Percentiles rank a stretch among this genome's conserved stretches.
These are phyloP conservation scores for Neurospora discreta DNA, from an alignment of 495 filamentous ascomycete species.

Conservation along the genomic window DNA sequence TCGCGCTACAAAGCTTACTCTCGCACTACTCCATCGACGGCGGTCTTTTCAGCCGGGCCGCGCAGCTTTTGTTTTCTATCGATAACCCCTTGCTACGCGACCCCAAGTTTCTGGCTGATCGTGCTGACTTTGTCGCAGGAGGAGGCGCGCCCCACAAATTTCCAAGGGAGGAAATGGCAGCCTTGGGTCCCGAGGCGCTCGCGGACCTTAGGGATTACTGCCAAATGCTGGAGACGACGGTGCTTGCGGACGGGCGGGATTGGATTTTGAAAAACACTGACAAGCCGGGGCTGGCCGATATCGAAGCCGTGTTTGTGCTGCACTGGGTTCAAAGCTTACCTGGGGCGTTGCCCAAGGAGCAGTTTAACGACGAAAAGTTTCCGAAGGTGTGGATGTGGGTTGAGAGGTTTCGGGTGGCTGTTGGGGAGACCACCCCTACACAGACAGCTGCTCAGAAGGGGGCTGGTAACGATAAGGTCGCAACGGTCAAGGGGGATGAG, in stretches of 20 bases:
- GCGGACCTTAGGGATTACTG: constrained; percentile 30
- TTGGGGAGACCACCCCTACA: constrained; percentile 1
- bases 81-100: constrained; percentile 38
- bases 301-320: constrained; percentile 50
- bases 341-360: constrained; percentile 29
- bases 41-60: constrained; percentile 37
- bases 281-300: constrained; percentile 42
- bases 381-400: constrained; percentile 48
- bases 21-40: constrained; percentile 24
- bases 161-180: constrained; percentile 2
- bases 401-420: constrained; percentile 33
- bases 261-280: constrained; percentile 39
- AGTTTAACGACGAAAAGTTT: constrained; percentile 30
- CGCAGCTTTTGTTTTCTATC: constrained; percentile 33
- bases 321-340: constrained; percentile 44
- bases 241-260: constrained; percentile 44
- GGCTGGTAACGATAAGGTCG: constrained; percentile 12
- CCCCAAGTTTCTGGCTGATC: constrained; percentile 40
- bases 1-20: constrained; percentile 12
- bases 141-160: constrained; percentile 5
- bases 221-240: constrained; percentile 38
- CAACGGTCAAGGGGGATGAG: constrained; percentile 35
- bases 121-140: constrained; percentile 25
- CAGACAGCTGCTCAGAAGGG: constrained; percentile 9
- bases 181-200: constrained; percentile 35